phyloP scores from a whole-genome alignment of 2,329 filamentous ascomycete species.

The Penicillium sp. region DNA sequence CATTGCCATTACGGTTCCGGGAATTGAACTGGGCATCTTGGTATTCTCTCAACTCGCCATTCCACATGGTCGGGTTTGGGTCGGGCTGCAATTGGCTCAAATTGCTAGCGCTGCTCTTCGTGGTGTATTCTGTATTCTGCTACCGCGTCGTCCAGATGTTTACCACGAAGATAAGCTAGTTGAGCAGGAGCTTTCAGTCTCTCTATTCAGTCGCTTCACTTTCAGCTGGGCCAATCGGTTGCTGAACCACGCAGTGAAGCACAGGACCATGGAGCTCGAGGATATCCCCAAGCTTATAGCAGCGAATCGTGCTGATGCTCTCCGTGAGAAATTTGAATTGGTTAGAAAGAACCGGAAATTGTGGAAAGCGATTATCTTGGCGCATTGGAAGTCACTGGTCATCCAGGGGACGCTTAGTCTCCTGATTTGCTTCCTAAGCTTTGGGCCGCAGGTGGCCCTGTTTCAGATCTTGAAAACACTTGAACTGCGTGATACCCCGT shows the following conservation, averaged over 20 bases:
- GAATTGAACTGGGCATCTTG: conserved; percentile 31
- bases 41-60: conserved; percentile 22
- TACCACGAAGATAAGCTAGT: conserved; percentile 59
- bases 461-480: conserved; percentile 64
- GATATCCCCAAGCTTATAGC: conserved; percentile 64
- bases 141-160: conserved; percentile 68
- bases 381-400: conserved; percentile 56
- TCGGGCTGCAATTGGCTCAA: conserved; percentile 52
- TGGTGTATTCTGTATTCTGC: conserved; percentile 45
- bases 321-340: conserved; percentile 50
- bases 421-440: conserved; percentile 57
- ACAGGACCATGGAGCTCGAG: conserved; percentile 59
- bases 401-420: conserved; percentile 61
- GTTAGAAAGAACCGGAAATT: conserved; percentile 45
- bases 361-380: conserved; percentile 59
- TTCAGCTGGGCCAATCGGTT: conserved; percentile 63
- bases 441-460: conserved; percentile 69
- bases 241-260: conserved; percentile 55
- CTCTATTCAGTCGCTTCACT: conserved; percentile 60
- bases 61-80: conserved; percentile 24
- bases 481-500: conserved; percentile 53
- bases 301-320: conserved; percentile 50
- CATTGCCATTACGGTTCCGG: conserved; percentile 22
- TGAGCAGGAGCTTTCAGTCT: conserved; percentile 61
- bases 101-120: conserved; percentile 39